Base-by-base conservation (phyloP, 805 yeast genomes). In the Candida nitratophila region DNA sequence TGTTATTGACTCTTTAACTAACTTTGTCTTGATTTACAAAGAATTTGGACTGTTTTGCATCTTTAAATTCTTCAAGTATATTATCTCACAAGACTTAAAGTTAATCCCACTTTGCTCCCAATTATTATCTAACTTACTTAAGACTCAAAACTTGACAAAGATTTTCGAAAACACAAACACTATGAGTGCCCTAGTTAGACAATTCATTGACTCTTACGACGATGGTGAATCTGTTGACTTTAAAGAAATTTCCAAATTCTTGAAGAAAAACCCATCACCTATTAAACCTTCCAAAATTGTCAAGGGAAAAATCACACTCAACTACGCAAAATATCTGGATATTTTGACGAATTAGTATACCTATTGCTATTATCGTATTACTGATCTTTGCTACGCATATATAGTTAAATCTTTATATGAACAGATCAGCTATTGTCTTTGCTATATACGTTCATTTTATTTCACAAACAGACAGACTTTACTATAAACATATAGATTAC, bases 11-110 rank as follows among this genome's bases (percentile, higher is more conserved):
- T 50, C 52, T 14, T 26, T 56, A 16, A 36, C 47, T 31, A 50
- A 50, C 9, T 52, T 47, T 36, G 36, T 58, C 30, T 33, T 50
- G 27, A 55, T 58, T 16, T 61, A 60, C 44, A 54, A 55, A 39
- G 65, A 68, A 37, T 64, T 66, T 49, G 74, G 74, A 0, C 44
- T 71, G 9, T 66, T 63, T 42, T 65, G 66, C 44, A 46, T 74
- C n/a, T 51, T 74, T 39, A 66, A 66, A 45, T 65, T 65, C 39
- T 47, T 63, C 11, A 51, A 54, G 14, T 52, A 53, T 16, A 45
- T 65, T 10, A 64, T 73, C 24, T 42, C 53, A 10, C 57, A 54
- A 16, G 70, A 68, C 47, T 44, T 71, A 39, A 49, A 48, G 3
- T 41, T 74, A 35, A 49, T 57, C n/a, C 47, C 51, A 3, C 46